Base-by-base conservation (phyloP, 805 yeast species). In the Teunomyces gatunensis region DNA sequence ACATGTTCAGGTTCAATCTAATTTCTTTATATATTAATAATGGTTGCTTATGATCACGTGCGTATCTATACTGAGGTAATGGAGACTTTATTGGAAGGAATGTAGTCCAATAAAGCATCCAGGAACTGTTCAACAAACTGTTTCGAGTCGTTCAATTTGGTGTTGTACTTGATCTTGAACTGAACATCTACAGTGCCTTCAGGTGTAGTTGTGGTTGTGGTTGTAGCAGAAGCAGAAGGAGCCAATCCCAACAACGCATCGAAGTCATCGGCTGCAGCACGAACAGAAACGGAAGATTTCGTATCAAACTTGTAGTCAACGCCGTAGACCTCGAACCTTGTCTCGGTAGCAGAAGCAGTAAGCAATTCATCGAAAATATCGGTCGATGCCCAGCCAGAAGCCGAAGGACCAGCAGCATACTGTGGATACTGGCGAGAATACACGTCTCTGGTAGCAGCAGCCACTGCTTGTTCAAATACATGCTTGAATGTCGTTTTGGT, bases 331-430 rank as follows among this genome's bases (percentile, higher is more conserved):
- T 64, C 66, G 49, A 72, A 72, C 52, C 77, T 60, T 39, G 54
- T 53, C 47, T 67, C 58, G 10, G 69, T 61, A 6, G 63, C 69
- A 3, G 73, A 57, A 5, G 76, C 68, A 27, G 60, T 61, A 23
- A 73, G 53, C 52, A 73, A 63, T 44, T 67, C 74, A 48, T 68
- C 75, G 49, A 73, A 73, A 25, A 71, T 47, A 44, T 68, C 74
- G 15, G 57, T 60, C 5, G 48, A 47, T 33, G 46, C 27, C 9
- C 44, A 39, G 41, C 42, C 35, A 15, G 52, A 45, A 32, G 61
- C 52, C 11, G 56, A 40, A 6, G 77, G 75, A 15, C 71, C 63
- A 13, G 52, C 44, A 21, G 69, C 57, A 49, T 53, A 72, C 50
- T 69, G 65, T 23, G 77, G 77, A 60, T 65, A 73, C 36, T 63